Conservation (phyloP, 257 asterid genomes). For the Gentiana dahurica region DNA sequence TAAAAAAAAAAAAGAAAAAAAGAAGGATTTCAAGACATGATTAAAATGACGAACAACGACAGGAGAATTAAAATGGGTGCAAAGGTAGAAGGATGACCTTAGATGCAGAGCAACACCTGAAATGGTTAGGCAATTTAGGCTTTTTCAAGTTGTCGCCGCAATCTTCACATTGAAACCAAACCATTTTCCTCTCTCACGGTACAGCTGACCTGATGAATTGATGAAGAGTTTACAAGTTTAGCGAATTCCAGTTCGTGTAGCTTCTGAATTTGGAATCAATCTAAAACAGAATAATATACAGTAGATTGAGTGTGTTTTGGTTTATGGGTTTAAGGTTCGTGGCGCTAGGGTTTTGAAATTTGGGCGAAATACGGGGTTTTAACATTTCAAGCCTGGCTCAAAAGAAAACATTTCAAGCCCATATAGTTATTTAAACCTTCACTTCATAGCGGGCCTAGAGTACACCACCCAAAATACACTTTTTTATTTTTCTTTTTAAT, state of each 20-base stretch:
- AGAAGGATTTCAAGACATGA: neutral
- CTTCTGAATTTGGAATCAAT: neutral
- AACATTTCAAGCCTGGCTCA: too few species aligned
- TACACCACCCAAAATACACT: too few species aligned
- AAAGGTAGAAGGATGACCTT: constrained; percentile 34
- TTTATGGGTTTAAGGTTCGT: neutral
- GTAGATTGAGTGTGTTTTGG: neutral
- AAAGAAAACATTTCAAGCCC: too few species aligned
- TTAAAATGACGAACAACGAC: neutral
- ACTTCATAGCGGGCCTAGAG: too few species aligned
- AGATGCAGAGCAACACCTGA: constrained; percentile 78
- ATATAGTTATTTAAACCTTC: too few species aligned
- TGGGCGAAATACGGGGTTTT: neutral
- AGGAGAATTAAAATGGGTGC: neutral
- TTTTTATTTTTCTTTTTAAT: too few species aligned
- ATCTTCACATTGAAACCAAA: constrained; percentile 99
- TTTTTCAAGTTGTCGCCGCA: constrained; percentile 93
- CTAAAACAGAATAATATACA: neutral
- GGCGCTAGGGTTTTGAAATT: constrained; percentile 7
- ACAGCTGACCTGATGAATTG: too few species aligned
- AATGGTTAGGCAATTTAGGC: constrained; percentile 81
- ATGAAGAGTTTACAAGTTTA: too few species aligned
- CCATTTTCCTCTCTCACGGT: constrained; percentile 27
- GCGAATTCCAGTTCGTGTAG: neutral
- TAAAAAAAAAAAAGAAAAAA: neutral